These are phyloP conservation scores for Lasiodiplodia sp. DNA, from an alignment of 2,329 filamentous ascomycete genomes.

Conservation along the genomic window DNA sequence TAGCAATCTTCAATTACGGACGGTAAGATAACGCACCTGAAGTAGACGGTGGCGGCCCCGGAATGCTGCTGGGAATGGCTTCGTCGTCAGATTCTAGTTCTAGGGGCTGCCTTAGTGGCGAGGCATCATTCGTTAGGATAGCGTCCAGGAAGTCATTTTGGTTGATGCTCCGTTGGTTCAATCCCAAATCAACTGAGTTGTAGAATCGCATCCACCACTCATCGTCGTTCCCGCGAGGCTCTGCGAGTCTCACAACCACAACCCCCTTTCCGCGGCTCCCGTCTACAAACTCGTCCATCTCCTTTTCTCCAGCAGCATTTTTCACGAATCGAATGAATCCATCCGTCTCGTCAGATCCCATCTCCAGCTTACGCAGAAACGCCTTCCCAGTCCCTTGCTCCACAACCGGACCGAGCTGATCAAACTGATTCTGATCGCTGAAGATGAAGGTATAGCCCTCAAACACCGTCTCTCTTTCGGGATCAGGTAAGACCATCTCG, in stretches of 20 bases:
- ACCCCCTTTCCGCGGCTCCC: constrained; percentile 73
- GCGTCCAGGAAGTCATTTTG: constrained; percentile 93
- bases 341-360: constrained; percentile 70
- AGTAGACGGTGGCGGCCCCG: constrained; percentile 29
- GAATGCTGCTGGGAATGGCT: constrained; percentile 34
- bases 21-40: constrained; percentile 30
- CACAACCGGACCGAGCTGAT: constrained; percentile 76
- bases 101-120: constrained; percentile 72
- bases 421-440: constrained; percentile 76
- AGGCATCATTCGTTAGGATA: constrained; percentile 81
- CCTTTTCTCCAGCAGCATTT: constrained; percentile 76
- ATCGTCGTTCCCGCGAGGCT: constrained; percentile 55
- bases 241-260: constrained; percentile 76
- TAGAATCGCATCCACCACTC: constrained; percentile 76
- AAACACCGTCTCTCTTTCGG: constrained; percentile 73
- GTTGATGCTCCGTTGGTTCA: constrained; percentile 83
- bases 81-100: constrained; percentile 43
- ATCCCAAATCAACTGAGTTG: constrained; percentile 70
- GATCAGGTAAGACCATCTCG: constrained; percentile 75
- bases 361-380: constrained; percentile 67
- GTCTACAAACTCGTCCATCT: constrained; percentile 68
- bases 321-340: constrained; percentile 83
- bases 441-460: constrained; percentile 90
- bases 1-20: neutral
- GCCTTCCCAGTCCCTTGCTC: constrained; percentile 85